These are phyloP conservation scores for Tetracentron sinense DNA, from an alignment of 164 flowering plant genomes.

Conservation along the genomic window DNA sequence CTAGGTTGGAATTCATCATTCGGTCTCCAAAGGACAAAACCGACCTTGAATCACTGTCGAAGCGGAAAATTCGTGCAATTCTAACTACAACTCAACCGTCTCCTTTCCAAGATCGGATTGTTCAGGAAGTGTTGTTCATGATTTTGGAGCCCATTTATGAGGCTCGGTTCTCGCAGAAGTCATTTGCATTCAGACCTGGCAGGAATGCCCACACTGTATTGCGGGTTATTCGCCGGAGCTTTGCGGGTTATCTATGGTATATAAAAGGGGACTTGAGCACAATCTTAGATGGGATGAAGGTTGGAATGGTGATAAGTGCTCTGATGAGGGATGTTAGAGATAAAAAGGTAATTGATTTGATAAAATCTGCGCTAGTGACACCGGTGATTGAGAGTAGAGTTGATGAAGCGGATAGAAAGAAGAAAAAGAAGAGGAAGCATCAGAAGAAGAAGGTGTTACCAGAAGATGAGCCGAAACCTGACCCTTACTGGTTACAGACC, in stretches of 20 bases:
- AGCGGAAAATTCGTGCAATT: conserved; percentile 74
- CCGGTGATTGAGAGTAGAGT: conserved; percentile 62
- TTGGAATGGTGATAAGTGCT: conserved; percentile 76
- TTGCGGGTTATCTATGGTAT: conserved; percentile 95
- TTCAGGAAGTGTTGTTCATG: conserved; percentile 91
- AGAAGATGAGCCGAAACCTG: conserved; percentile 97
- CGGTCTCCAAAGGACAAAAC: conserved; percentile 85
- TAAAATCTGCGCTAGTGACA: conserved; percentile 68
- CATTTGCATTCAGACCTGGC: conserved; percentile 91
- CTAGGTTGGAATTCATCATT: conserved; percentile 73
- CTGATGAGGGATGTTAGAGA: conserved; percentile 93
- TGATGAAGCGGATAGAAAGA: conserved; percentile 54
- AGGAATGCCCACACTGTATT: conserved; percentile 79
- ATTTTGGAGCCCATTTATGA: conserved; percentile 90
- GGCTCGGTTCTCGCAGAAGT: conserved; percentile 77
- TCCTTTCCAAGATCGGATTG: conserved; percentile 81
- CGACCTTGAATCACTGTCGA: conserved; percentile 65
- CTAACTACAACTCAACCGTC: conserved; percentile 83
- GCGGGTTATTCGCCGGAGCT: conserved; percentile 76
- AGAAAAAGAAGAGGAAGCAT: conserved; percentile 76
- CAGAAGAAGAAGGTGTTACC: conserved; percentile 89
- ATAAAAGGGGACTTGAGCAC: conserved; percentile 88
- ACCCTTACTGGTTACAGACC: conserved; percentile 84
- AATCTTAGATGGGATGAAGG: conserved; percentile 84
- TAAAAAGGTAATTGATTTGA: conserved; percentile 79